Base-by-base conservation (phyloP, 495 filamentous ascomycete species). In the Annulohypoxylon stygium region DNA sequence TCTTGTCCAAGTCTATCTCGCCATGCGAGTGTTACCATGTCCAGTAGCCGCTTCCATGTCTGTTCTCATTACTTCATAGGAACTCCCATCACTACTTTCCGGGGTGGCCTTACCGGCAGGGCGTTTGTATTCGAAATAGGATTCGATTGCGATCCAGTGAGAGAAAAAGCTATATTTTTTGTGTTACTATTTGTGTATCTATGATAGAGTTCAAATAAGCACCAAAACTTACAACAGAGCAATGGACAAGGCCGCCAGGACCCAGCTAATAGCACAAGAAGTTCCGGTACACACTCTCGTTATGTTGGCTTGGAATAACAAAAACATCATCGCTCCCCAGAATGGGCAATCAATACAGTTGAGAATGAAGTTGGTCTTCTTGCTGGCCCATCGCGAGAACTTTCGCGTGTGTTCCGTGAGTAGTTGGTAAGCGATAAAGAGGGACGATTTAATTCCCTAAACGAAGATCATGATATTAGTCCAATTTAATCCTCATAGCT, bases 391-490 rank as follows among this genome's bases (percentile, higher is more conserved):
- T 66, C 66, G 53, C 34, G 76, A 78, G 45, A 78, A 77, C 9
- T 69, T 67, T 1, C 65, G 57, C 2, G 67, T 58, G 39, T 79
- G 76, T 1, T 63, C 53, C 0, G 80, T 80, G 7, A 78, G 4
- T 36, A 81, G n/a, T 50, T 81, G 78, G 61, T 82, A 82, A 8
- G 74, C 65, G n/a, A 82, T 61, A 68, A 80, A 82, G 47, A 76
- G 37, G 3, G 68, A 70, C 12, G 80, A 78, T 75, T 82, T 82
- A 34, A 80, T 10, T 20, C 75, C 78, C 79, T 81, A 26, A 5
- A 33, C 12, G 33, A 26, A 39, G 4, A 33, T 11, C 6, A 53
- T 18, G 9, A 23, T 14, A 34, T 64, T 16, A 64, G 45, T 26
- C 18, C 9, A 53, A 14, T 2, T 0, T 25, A 7, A 23, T 8